These are phyloP conservation scores for Candida methanosorbosa DNA, from an alignment of 805 yeast species.

Conservation along the genomic window DNA sequence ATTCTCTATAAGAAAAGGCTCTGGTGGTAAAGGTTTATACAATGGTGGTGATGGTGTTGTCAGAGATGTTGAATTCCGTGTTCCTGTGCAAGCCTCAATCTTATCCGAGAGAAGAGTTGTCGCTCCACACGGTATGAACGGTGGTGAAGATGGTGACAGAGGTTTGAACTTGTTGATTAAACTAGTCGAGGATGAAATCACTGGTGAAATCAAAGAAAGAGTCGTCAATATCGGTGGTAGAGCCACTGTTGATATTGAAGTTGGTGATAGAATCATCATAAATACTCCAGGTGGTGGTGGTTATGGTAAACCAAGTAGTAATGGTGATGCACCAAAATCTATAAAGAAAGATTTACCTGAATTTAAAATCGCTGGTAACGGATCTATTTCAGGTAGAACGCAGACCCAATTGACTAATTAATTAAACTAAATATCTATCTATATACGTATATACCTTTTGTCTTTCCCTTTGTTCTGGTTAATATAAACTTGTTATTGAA, in stretches of 20 bases:
- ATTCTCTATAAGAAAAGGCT: constrained; percentile 57
- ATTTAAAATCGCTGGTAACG: constrained; percentile 16
- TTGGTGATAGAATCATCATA: constrained; percentile 62
- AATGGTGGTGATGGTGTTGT: constrained; percentile 82
- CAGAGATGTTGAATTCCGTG: constrained; percentile 75
- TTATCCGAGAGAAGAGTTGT: constrained; percentile 77
- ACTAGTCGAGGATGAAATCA: constrained; percentile 16
- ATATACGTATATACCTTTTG: no score
- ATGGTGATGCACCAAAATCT: neutral
- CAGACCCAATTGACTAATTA: constrained; percentile 23
- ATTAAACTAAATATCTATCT: neutral
- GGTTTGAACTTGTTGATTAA: constrained; percentile 46
- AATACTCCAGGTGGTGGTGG: constrained; percentile 88
- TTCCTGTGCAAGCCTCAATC: constrained; percentile 67
- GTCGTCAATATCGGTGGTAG: constrained; percentile 60
- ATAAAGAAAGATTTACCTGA: constrained; percentile 5
- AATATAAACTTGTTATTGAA: no score
- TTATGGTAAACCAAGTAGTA: constrained; percentile 35
- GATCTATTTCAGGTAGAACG: constrained; percentile 22
- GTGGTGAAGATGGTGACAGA: constrained; percentile 69
- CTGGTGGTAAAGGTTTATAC: constrained; percentile 75
- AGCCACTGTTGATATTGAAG: constrained; percentile 43
- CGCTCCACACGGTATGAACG: constrained; percentile 81
- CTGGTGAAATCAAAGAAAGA: constrained; percentile 25
- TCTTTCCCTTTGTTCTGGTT: no score